Evolutionary conservation across 1,284 basidiomycete genomes (phyloP), one percentile per base, ranked within the genome.

Genomic region (Boletus subluridellus): DNA sequence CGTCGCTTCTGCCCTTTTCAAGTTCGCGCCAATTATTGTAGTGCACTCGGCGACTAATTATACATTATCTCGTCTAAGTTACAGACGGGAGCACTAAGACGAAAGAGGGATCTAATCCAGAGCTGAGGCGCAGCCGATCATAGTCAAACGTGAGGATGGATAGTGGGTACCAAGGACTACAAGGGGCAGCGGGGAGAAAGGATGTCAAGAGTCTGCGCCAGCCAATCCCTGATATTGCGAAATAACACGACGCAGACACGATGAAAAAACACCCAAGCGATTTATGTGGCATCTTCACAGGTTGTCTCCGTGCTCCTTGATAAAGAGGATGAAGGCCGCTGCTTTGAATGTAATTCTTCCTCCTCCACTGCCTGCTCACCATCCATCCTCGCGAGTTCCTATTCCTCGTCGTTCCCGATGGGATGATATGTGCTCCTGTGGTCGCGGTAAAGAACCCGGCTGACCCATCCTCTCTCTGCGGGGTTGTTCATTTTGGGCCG

Each of bases 361-460:
- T 64, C 69, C 44, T 63, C 69, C 53, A 60, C 62, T 57, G 53
- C 58, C 59, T 58, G 62, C 52, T 63, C 71, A 60, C 69, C 60
- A 58, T 73, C 75, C 79, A 81, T 79, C 81, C 84, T 85, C 84
- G 79, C 79, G 77, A 85, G 77, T 85, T 85, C 84, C 83, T 86
- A 87, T 80, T 86, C 82, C 42, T 83, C 81, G 42, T 69, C 73
- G 26, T 72, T 75, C 44, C 71, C 74, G 55, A 89, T 82, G 55
- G 83, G 79, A 62, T 81, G 76, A 69, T 90, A 90, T 21, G 74
- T 65, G 17, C 71, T 73, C 58, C 80, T 71, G 55, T 75, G 76
- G 30, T 75, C 68, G n/a, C 80, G 73, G 14, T 81, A 78, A 57
- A 87, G 69, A 41, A 89, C 58, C 39, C 81, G 80, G 52, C 74